Conservation (phyloP, 2,329 filamentous ascomycete genomes). For the Alternaria novae-zelandiae region DNA sequence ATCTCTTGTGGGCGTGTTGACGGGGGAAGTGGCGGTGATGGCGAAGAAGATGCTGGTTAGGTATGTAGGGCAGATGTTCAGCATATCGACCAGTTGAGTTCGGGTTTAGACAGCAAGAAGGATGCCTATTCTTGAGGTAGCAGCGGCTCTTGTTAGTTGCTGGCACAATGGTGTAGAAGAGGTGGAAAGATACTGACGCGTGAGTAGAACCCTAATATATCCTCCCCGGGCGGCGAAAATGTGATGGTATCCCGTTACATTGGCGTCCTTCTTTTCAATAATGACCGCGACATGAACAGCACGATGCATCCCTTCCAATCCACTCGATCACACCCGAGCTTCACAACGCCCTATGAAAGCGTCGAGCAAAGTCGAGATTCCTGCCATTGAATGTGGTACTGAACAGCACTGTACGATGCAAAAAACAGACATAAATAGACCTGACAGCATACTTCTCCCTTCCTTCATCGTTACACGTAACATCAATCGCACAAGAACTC, state of each 20-base stretch:
- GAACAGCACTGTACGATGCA: not conserved
- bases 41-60: not conserved
- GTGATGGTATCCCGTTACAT: not conserved
- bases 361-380: not conserved
- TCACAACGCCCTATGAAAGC: not conserved
- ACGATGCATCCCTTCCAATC: not conserved
- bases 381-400: not conserved
- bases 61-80: not conserved
- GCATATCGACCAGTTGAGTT: not conserved
- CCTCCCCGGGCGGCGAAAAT: not conserved
- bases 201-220: not conserved
- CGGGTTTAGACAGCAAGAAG: not conserved
- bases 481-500: not conserved
- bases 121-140: not conserved
- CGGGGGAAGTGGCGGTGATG: not conserved
- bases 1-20: not conserved
- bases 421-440: not conserved
- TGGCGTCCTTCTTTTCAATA: not conserved
- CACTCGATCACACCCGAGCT: not conserved
- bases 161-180: not conserved
- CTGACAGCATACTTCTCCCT: not conserved
- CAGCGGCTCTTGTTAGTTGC: not conserved
- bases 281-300: not conserved
- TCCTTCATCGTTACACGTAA: not conserved
- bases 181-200: not conserved